A percentile compares a stretch with the other conserved stretches of the same genome.
These are phyloP conservation scores for Talaromyces liani DNA, from an alignment of 495 filamentous ascomycete genomes.

Conservation along the genomic window DNA sequence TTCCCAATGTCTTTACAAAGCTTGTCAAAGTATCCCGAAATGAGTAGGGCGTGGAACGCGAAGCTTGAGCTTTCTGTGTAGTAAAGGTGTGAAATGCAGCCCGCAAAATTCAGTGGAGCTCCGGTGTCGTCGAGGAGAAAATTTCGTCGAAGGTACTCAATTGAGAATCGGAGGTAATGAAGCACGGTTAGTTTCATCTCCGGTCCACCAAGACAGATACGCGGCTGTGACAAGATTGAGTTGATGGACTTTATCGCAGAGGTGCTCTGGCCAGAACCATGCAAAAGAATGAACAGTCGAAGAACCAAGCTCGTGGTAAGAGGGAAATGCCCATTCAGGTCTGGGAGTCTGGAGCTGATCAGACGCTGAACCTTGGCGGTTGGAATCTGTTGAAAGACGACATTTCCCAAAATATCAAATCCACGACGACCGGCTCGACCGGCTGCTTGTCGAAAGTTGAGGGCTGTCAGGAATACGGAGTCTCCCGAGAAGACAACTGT, in stretches of 20 bases:
- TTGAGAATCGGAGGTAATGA: constrained; percentile 71
- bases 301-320: constrained; percentile 66
- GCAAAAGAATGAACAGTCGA: constrained; percentile 56
- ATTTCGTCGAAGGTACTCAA: constrained; percentile 69
- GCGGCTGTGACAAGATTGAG: constrained; percentile 58
- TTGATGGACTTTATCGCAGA: constrained; percentile 56
- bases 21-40: constrained; percentile 57
- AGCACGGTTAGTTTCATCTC: constrained; percentile 56
- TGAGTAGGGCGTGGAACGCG: constrained; percentile 65
- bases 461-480: constrained; percentile 60
- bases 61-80: constrained; percentile 67
- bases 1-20: constrained; percentile 46
- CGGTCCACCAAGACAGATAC: constrained; percentile 59
- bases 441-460: constrained; percentile 69
- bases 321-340: constrained; percentile 71
- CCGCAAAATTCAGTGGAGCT: constrained; percentile 61
- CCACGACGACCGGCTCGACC: constrained; percentile 74
- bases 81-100: constrained; percentile 59
- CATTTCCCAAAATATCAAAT: constrained; percentile 74
- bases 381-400: constrained; percentile 61
- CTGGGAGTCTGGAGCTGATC: constrained; percentile 62
- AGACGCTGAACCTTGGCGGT: constrained; percentile 50
- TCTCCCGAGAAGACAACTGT: constrained; percentile 73
- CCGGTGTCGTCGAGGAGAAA: constrained; percentile 52
- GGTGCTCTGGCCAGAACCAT: constrained; percentile 52